A percentile compares a stretch with the other conserved stretches of the same genome.
phyloP scores from a whole-genome alignment of 2,329 filamentous ascomycete species.

The Sordariomycetes sp. region DNA sequence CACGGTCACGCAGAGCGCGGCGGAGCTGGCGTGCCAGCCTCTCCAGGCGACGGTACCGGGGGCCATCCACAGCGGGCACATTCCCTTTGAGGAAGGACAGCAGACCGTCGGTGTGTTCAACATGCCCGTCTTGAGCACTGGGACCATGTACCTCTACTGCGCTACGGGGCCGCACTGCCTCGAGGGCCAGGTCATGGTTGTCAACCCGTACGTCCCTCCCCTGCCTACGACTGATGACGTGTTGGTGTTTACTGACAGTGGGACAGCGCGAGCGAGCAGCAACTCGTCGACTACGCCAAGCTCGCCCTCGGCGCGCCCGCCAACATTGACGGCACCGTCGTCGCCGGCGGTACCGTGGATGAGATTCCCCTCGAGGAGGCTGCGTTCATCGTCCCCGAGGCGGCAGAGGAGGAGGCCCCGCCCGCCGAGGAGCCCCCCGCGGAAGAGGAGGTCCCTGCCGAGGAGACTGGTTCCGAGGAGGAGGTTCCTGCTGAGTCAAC shows the following conservation, averaged over 20 bases:
- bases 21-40: conserved; percentile 21
- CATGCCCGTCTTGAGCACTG: conserved; percentile 26
- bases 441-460: conserved; percentile 11
- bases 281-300: conserved; percentile 16
- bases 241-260: not conserved
- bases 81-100: conserved; percentile 21
- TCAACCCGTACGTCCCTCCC: conserved; percentile 26
- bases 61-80: conserved; percentile 25
- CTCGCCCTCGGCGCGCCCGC: conserved; percentile 9
- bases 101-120: conserved; percentile 29
- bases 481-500: not conserved
- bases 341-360: conserved; percentile 14
- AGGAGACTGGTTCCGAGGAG: too few species aligned
- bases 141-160: conserved; percentile 37
- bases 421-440: not conserved
- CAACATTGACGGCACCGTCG: conserved; percentile 14
- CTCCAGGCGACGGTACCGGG: conserved; percentile 17
- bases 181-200: conserved; percentile 33
- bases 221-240: not conserved
- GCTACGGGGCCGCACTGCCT: conserved; percentile 34
- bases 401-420: not conserved
- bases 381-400: conserved; percentile 11
- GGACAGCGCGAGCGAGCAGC: conserved; percentile 9
- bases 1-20: conserved; percentile 25
- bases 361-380: conserved; percentile 15